These are phyloP conservation scores for Dictyostelium firmibasis DNA, from an alignment of 78 protist species.

Conservation along the genomic window DNA sequence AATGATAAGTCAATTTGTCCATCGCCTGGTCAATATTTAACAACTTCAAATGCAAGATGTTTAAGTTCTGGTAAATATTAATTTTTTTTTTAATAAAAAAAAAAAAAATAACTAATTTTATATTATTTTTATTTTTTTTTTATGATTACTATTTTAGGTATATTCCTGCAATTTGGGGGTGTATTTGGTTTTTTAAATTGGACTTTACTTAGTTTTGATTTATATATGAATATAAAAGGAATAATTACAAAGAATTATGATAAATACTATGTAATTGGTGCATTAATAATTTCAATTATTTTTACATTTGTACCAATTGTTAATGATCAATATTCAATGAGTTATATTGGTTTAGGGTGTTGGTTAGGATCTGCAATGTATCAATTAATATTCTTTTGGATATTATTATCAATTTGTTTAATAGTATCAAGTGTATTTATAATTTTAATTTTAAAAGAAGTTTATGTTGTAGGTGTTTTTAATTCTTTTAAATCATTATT, in stretches of 20 bases:
- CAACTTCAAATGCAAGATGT: constrained; percentile 10
- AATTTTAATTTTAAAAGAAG: constrained; percentile 30
- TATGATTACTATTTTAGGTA: background rate
- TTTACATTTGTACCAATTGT: constrained; percentile 22
- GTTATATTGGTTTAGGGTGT: constrained; percentile 9
- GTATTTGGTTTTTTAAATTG: background rate
- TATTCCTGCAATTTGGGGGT: constrained; percentile 22
- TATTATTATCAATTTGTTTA: constrained; percentile 7
- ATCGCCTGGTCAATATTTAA: background rate
- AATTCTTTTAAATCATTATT: background rate
- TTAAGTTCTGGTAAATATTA: background rate
- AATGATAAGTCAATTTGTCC: background rate
- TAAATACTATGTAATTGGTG: constrained; percentile 1
- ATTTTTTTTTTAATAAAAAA: too few species aligned
- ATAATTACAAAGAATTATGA: background rate
- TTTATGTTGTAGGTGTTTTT: background rate
- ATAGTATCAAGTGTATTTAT: background rate
- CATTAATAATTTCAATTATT: background rate
- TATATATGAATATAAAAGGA: background rate
- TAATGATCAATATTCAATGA: background rate
- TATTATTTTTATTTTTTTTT: too few species aligned
- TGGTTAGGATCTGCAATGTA: background rate
- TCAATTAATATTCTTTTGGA: constrained; percentile 47
- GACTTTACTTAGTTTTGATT: background rate
- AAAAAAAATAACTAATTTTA: too few species aligned